A percentile compares a stretch with the other conserved stretches of the same genome.
phyloP scores from a whole-genome alignment of 495 filamentous ascomycete genomes.

The Lasiosphaeria ovina region DNA sequence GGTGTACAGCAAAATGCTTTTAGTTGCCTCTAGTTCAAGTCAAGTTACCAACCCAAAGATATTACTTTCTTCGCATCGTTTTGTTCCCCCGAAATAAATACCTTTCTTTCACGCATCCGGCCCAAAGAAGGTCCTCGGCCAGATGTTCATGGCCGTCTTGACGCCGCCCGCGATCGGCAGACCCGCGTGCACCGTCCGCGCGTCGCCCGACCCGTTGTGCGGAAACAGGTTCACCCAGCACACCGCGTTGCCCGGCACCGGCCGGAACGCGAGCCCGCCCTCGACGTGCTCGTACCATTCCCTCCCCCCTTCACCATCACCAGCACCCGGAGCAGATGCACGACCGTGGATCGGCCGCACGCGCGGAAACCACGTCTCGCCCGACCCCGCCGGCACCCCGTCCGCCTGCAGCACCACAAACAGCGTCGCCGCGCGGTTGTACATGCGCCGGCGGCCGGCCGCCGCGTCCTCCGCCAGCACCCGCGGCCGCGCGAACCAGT shows the following conservation, averaged over 20 bases:
- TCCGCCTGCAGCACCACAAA: slow-evolving; percentile 38
- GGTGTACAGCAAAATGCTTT: too few species aligned
- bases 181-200: slow-evolving; percentile 46
- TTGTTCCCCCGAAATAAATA: too few species aligned
- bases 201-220: slow-evolving; percentile 41
- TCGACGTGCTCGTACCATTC: slow-evolving; percentile 40
- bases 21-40: too few species aligned
- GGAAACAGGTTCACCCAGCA: slow-evolving; percentile 49
- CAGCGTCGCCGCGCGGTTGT: slow-evolving; percentile 43
- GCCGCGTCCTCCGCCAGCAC: slow-evolving; percentile 22
- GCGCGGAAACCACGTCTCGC: slow-evolving; percentile 47
- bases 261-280: slow-evolving; percentile 46
- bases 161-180: slow-evolving; percentile 42
- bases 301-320: slow-evolving; percentile 4
- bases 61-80: too few species aligned
- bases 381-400: slow-evolving; percentile 26
- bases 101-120: slow-evolving; percentile 21
- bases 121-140: slow-evolving; percentile 40
- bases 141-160: slow-evolving; percentile 55
- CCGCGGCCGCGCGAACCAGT: slow-evolving; percentile 43
- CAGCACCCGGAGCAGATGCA: background rate
- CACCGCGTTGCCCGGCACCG: slow-evolving; percentile 46
- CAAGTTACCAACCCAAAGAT: too few species aligned
- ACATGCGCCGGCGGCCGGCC: slow-evolving; percentile 28
- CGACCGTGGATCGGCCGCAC: slow-evolving; percentile 22